Evolutionary conservation across 495 filamentous ascomycete species (phyloP), one percentile per base, ranked within the genome.

Genomic region (Penicillium waksmanii): DNA sequence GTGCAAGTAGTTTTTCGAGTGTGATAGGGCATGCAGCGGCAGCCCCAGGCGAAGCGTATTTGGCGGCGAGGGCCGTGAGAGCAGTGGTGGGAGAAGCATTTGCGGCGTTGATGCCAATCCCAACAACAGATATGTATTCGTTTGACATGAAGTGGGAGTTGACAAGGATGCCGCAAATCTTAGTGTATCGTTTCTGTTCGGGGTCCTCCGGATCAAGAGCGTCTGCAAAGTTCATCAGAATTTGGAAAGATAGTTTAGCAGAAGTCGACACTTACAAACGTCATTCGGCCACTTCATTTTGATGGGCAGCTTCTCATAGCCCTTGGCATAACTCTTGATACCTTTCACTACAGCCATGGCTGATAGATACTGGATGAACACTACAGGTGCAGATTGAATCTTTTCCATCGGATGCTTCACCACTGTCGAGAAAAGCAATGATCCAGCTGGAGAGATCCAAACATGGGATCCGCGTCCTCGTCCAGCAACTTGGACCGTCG

Each of bases 281-380:
- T 98, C 95, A 61, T 98, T 98, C 8, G 95, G 95, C 95, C 95
- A 98, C 74, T 98, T 98, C 35, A 98, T 69, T 70, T 91, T 92
- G 38, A 98, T 84, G 9, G 90, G 91, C 33, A 97, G 60, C 1
- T 83, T 74, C 36, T 82, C 78, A 70, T 96, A 98, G 48, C 89
- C 87, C 17, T 73, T 72, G 52, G 83, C 92, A 68, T 97, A 98
- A 25, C 79, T 81, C 62, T 91, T 87, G 65, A 98, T 86, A 0
- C 91, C 95, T 56, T 91, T 85, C 9, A 96, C 88, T 34, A 92
- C 89, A n/a, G 95, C 96, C 46, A 98, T 80, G 3, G 92, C 93
- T 2, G 91, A 87, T 13, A 98, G 81, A 65, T 98, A 98, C 67
- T 98, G 95, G 44, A 98, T 81, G 76, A 98, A 97, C 6, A 97